These are phyloP conservation scores for Aureobasidium melanogenum DNA, from an alignment of 2,329 filamentous ascomycete species.

Conservation along the genomic window DNA sequence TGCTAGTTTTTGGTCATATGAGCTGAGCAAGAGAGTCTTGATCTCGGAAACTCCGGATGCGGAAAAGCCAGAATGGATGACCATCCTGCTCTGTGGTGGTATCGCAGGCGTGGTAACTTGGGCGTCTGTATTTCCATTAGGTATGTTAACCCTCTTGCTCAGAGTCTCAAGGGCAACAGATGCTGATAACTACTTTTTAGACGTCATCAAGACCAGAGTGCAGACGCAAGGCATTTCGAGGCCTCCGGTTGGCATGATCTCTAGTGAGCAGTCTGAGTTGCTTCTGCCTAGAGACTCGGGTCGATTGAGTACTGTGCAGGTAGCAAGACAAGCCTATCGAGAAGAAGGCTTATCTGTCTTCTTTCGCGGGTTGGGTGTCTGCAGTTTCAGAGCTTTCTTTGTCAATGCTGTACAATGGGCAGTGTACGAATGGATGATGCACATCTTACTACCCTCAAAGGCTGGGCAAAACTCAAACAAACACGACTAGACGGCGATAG, in stretches of 20 bases:
- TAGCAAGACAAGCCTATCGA: slow-evolving; percentile 59
- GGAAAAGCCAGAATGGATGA: slow-evolving; percentile 16
- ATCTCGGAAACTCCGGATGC: slow-evolving; percentile 17
- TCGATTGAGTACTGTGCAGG: slow-evolving; percentile 48
- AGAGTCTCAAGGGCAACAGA: not conserved
- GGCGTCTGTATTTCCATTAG: slow-evolving; percentile 78
- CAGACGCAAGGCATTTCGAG: slow-evolving; percentile 55
- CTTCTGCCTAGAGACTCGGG: slow-evolving; percentile 6
- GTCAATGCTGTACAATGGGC: slow-evolving; percentile 94
- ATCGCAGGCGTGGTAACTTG: slow-evolving; percentile 81
- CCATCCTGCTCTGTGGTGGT: slow-evolving; percentile 66
- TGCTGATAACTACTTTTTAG: slow-evolving; percentile 26
- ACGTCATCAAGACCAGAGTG: slow-evolving; percentile 87
- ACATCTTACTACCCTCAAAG: slow-evolving; percentile 1
- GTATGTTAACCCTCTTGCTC: slow-evolving; percentile 16
- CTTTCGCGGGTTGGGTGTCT: slow-evolving; percentile 73
- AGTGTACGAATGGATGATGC: slow-evolving; percentile 32
- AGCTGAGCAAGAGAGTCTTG: slow-evolving; percentile 58
- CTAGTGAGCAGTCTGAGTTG: slow-evolving; percentile 10
- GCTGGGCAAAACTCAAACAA: not conserved
- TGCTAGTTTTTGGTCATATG: slow-evolving; percentile 78
- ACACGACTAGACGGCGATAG: not conserved
- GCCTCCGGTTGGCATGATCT: slow-evolving; percentile 12
- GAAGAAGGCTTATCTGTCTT: slow-evolving; percentile 67
- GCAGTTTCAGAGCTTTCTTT: slow-evolving; percentile 77